Percentiles rank a stretch among this genome's conserved stretches.
phyloP scores from a whole-genome alignment of 2,329 filamentous ascomycete genomes.

The Ophiostoma piceae region DNA sequence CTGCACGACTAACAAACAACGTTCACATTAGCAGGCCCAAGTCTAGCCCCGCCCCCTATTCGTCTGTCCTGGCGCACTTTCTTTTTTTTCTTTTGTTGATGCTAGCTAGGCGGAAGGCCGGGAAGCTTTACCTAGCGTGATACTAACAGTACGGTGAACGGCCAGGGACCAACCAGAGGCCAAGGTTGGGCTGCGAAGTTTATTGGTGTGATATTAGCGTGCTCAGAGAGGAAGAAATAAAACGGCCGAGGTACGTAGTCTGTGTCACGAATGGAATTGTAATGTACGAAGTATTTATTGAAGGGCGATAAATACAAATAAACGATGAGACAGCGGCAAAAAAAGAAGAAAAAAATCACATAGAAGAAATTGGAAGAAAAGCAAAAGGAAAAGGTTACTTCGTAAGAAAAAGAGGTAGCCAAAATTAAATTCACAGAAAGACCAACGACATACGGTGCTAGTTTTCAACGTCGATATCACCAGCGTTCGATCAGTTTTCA shows the following conservation, averaged over 20 bases:
- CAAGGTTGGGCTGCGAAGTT: slow-evolving; percentile 9
- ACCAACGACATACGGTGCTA: not conserved
- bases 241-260: not conserved
- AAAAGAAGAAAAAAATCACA: not conserved
- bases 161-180: not conserved
- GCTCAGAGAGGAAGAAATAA: slow-evolving; percentile 6
- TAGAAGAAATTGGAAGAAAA: not conserved
- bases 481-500: not conserved
- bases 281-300: not conserved
- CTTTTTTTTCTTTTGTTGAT: slow-evolving; percentile 4
- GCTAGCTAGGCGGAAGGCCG: slow-evolving; percentile 18
- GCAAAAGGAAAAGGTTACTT: too few relatives aligned
- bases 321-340: not conserved
- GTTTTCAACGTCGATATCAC: not conserved
- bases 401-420: too few relatives aligned
- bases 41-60: slow-evolving; percentile 8
- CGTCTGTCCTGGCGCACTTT: not conserved
- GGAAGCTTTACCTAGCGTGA: slow-evolving; percentile 21
- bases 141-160: slow-evolving; percentile 21
- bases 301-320: not conserved
- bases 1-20: not conserved
- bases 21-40: not conserved
- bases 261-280: not conserved
- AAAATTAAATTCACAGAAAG: not conserved
- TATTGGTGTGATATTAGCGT: not conserved